Percentiles rank a stretch among this genome's conserved stretches.
phyloP scores from a whole-genome alignment of 2,329 filamentous ascomycete species.

The Penicillium paneum region DNA sequence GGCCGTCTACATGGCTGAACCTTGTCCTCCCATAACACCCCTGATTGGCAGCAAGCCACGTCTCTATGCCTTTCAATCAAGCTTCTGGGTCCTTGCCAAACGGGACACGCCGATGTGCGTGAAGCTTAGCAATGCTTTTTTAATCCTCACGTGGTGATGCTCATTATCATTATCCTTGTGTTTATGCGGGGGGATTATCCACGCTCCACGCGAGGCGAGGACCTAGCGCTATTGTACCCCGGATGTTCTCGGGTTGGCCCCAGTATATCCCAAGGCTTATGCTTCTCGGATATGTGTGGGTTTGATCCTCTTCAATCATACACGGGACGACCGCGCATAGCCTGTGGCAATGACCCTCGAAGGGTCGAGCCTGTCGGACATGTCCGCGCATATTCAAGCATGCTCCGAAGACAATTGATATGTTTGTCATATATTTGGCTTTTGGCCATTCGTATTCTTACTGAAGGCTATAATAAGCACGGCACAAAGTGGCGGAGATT shows the following conservation, averaged over 20 bases:
- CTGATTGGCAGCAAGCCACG: background rate
- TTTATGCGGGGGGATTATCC: constrained; percentile 2
- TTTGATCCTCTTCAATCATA: background rate
- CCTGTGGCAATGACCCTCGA: background rate
- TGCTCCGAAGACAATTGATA: background rate
- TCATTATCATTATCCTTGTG: background rate
- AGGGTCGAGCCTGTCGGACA: background rate
- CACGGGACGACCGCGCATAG: background rate
- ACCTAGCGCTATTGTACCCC: background rate
- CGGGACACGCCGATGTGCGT: constrained; percentile 20
- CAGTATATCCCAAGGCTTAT: background rate
- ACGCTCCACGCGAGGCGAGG: no score
- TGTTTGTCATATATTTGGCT: background rate
- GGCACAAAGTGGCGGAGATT: background rate
- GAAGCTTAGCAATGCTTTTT: background rate
- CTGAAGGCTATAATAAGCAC: background rate
- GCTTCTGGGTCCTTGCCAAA: background rate
- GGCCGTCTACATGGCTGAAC: background rate
- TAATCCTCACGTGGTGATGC: background rate
- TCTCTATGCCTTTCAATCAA: background rate
- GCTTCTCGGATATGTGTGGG: background rate
- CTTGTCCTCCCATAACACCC: background rate
- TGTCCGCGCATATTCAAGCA: background rate
- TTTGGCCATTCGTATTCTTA: background rate
- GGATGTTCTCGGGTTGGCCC: background rate